These are phyloP conservation scores for Prillingera fragicola DNA, from an alignment of 1,284 basidiomycete species.

Conservation along the genomic window DNA sequence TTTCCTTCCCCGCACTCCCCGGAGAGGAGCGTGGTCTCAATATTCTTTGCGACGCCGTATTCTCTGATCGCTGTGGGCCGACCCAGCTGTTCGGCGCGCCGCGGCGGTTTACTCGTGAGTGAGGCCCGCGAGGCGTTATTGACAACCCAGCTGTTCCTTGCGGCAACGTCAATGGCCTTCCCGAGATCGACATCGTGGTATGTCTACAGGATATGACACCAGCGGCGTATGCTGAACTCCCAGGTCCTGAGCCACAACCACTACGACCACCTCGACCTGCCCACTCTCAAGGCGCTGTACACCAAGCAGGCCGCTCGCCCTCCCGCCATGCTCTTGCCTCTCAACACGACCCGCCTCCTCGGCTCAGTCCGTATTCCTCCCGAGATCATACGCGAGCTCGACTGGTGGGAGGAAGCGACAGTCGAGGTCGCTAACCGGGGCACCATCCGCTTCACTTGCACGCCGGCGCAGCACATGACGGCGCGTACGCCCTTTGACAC, in stretches of 20 bases:
- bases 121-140: neutral
- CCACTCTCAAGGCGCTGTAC: constrained; percentile 52
- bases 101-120: constrained; percentile 54
- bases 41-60: constrained; percentile 68
- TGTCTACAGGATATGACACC: constrained; percentile 48
- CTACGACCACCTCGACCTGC: constrained; percentile 61
- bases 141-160: constrained; percentile 54
- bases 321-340: constrained; percentile 57
- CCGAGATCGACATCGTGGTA: constrained; percentile 61
- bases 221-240: constrained; percentile 26
- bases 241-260: constrained; percentile 57
- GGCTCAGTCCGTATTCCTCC: constrained; percentile 39
- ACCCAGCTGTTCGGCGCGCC: constrained; percentile 55
- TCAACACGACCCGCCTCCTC: constrained; percentile 56
- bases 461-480: constrained; percentile 53
- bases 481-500: constrained; percentile 53
- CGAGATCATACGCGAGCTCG: constrained; percentile 56
- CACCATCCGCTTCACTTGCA: constrained; percentile 29
- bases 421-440: constrained; percentile 20
- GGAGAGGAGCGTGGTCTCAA: constrained; percentile 53
- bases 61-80: constrained; percentile 60
- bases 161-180: constrained; percentile 55
- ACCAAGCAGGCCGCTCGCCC: constrained; percentile 39
- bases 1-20: constrained; percentile 55
- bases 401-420: constrained; percentile 60